These are phyloP conservation scores for Calonectria montana DNA, from an alignment of 2,329 filamentous ascomycete species.

Conservation along the genomic window DNA sequence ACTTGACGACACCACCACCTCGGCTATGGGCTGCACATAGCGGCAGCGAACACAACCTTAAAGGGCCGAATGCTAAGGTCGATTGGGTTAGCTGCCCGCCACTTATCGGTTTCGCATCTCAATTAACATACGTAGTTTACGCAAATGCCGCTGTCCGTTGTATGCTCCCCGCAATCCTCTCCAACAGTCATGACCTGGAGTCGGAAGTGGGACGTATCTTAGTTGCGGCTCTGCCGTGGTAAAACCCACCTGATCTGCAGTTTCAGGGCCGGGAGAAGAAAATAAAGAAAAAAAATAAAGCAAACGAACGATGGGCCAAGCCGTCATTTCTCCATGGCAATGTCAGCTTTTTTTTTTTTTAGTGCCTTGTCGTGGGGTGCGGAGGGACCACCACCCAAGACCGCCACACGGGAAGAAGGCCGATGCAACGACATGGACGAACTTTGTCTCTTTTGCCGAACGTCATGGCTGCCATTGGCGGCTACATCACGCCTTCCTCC, in stretches of 20 bases:
- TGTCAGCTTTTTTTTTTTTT: neutral
- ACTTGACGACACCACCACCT: conserved; percentile 2
- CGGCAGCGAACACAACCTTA: neutral
- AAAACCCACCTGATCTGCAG: neutral
- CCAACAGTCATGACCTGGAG: conserved; percentile 7
- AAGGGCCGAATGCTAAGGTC: neutral
- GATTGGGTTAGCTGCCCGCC: neutral
- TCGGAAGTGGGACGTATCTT: neutral
- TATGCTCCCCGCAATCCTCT: neutral
- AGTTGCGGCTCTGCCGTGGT: conserved; percentile 21
- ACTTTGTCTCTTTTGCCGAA: neutral
- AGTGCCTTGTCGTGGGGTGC: conserved; percentile 9
- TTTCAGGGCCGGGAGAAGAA: neutral
- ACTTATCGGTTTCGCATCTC: neutral
- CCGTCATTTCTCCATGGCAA: conserved; percentile 10
- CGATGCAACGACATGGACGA: neutral
- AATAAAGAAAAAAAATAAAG: conserved; percentile 10
- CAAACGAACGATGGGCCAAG: neutral
- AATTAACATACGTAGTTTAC: neutral
- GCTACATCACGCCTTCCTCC: neutral
- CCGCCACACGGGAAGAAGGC: conserved; percentile 3
- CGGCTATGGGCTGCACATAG: neutral
- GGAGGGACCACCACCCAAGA: neutral
- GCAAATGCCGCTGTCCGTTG: neutral
- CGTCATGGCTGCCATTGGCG: neutral